Base-by-base conservation (phyloP, 1,139 yeast species). In the Meyerozyma sp. region DNA sequence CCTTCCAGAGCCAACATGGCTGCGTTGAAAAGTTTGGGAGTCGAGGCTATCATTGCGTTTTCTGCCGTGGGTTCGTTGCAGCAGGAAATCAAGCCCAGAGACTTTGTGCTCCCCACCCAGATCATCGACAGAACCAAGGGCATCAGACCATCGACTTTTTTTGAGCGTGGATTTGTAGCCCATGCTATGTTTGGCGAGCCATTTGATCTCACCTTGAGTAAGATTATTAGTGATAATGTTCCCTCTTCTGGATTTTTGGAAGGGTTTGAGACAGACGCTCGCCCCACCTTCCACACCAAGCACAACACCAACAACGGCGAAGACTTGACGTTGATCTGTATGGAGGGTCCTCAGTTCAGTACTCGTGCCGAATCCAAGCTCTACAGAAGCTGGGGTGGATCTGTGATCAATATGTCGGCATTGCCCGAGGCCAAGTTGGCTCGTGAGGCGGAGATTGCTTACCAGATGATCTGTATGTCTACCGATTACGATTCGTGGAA, bases 401-500 rank as follows among this genome's bases (percentile, higher is more conserved):
- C 89, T 32, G 95, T 93, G 43, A 93, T 94, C 64, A 93, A 93
- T 70, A 93, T 93, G 98, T 84, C 95, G 43, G 94, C 89, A 45
- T 68, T 93, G 46, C 99, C 99, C 23, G 99, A 93, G 68, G 85
- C 96, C 36, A 94, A 93, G 66, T 77, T 93, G 53, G 98, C 98
- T 9, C 82, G 95, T 60, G 99, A 93, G 68, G 97, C 98, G 30
- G 99, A 93, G 65, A 84, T 93, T 52, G 78, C 95, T 30, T 93
- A 94, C 67, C 98, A 91, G 66, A 93, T 93, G 97, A 79, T 93
- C 51, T 93, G 99, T 69, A 94, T 93, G 98, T 85, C 96, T 2
- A 93, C 98, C 14, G 98, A 94, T 65, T 93, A 94, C 65, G 98
- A 93, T 62, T 95, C 98, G 20, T 93, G 98, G 98, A 86, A 90